Conservation (phyloP, 2,329 filamentous ascomycete genomes). For the Xylaria sp. region DNA sequence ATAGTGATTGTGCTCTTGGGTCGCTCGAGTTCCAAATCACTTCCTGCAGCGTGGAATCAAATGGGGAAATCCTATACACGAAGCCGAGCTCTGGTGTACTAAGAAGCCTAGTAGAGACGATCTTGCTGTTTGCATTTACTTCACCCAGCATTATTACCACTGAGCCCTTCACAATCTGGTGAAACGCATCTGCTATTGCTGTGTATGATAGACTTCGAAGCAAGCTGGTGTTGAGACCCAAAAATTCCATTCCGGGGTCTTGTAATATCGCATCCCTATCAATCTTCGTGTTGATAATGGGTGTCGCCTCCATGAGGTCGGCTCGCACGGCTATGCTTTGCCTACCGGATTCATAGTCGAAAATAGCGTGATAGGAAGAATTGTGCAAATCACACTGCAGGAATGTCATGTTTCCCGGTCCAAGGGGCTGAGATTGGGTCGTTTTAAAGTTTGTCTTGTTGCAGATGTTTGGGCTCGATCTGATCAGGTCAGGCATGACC, state of each 20-base stretch:
- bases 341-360: background rate
- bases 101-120: background rate
- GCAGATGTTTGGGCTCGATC: background rate
- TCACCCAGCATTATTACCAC: too few species aligned
- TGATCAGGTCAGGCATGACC: background rate
- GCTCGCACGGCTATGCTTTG: background rate
- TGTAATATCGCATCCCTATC: background rate
- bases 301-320: background rate
- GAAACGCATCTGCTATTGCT: background rate
- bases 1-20: background rate
- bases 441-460: background rate
- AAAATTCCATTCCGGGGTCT: background rate
- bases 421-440: background rate
- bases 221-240: background rate
- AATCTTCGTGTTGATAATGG: too few species aligned
- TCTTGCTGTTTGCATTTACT: background rate
- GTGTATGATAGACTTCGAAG: background rate
- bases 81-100: background rate
- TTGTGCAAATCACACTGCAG: slow-evolving; percentile 14
- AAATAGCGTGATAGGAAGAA: slow-evolving; percentile 1
- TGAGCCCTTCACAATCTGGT: background rate
- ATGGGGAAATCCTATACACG: background rate
- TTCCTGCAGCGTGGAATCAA: background rate
- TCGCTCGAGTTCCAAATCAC: background rate
- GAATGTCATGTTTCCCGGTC: background rate